Percentiles rank a stretch among this genome's conserved stretches.
Conservation (phyloP, 371 early-diverging fungal species). For the Mucor piriformis region DNA sequence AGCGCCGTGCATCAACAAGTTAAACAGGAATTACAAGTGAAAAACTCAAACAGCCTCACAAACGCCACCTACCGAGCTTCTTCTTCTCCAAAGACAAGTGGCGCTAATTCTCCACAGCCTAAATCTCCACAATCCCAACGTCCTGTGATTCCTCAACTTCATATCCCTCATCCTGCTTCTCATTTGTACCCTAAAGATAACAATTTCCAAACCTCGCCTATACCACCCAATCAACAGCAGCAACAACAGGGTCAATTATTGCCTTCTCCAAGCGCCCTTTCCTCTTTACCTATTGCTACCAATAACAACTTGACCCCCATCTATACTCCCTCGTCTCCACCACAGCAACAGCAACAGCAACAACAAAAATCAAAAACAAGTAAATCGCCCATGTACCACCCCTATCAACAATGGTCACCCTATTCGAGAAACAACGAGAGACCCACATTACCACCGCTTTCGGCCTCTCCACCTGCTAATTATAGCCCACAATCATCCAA, state of each 20-base stretch:
- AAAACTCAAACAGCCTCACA: conserved; percentile 5
- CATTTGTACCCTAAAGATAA: conserved; percentile 24
- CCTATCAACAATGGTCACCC: conserved; percentile 24
- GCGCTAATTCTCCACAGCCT: background rate
- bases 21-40: conserved; percentile 18
- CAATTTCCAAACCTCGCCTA: conserved; percentile 2
- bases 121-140: conserved; percentile 5
- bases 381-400: conserved; percentile 12
- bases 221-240: conserved; percentile 5
- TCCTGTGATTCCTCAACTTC: conserved; percentile 32
- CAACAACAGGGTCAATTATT: conserved; percentile 12
- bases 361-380: background rate
- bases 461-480: conserved; percentile 13
- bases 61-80: conserved; percentile 19
- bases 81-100: conserved; percentile 2
- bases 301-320: conserved; percentile 22
- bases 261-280: conserved; percentile 33
- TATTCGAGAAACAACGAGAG: conserved; percentile 10
- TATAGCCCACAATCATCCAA: background rate
- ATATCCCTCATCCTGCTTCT: conserved; percentile 31
- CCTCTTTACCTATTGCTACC: conserved; percentile 25
- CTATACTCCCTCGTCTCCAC: conserved; percentile 23
- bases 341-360: conserved; percentile 22
- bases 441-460: conserved; percentile 13
- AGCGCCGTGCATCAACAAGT: conserved; percentile 30